Evolutionary conservation across 2,329 filamentous ascomycete species (phyloP).

Genomic region (Myriangium duriaei): DNA sequence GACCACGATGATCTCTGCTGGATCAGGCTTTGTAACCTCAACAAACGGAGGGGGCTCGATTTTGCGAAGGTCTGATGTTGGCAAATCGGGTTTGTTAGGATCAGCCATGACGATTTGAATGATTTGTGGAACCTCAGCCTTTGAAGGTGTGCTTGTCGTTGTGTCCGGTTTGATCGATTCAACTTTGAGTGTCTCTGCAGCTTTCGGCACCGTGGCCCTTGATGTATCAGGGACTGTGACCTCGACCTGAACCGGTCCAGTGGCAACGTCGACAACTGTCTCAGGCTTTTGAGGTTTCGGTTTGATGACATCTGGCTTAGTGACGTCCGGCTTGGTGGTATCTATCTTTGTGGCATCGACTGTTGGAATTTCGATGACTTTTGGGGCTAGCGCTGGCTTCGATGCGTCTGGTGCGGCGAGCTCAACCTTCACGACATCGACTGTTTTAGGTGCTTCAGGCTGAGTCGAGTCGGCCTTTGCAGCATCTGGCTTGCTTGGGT

Average conservation of each 20-base stretch:
- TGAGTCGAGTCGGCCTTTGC: neutral
- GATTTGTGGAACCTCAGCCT: neutral
- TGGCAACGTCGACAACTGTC: constrained; percentile 9
- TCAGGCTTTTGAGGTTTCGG: constrained; percentile 4
- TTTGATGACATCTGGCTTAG: no score
- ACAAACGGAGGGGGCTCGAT: no score
- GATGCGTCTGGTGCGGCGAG: neutral
- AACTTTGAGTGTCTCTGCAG: no score
- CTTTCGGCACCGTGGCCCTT: no score
- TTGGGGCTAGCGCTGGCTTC: neutral
- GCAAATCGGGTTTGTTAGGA: constrained; percentile 1
- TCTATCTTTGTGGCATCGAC: no score
- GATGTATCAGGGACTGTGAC: no score
- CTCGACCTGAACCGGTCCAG: no score
- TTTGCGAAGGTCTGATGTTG: no score
- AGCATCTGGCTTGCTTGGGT: neutral
- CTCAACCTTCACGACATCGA: neutral
- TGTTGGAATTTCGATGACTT: neutral
- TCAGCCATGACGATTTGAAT: neutral
- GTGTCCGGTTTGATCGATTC: no score
- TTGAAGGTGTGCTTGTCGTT: no score
- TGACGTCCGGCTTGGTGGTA: constrained; percentile 1
- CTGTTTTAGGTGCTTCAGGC: neutral
- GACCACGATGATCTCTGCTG: no score
- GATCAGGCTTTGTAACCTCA: no score